These are phyloP conservation scores for Fusarium torreyae DNA, from an alignment of 2,329 filamentous ascomycete species.

Conservation along the genomic window DNA sequence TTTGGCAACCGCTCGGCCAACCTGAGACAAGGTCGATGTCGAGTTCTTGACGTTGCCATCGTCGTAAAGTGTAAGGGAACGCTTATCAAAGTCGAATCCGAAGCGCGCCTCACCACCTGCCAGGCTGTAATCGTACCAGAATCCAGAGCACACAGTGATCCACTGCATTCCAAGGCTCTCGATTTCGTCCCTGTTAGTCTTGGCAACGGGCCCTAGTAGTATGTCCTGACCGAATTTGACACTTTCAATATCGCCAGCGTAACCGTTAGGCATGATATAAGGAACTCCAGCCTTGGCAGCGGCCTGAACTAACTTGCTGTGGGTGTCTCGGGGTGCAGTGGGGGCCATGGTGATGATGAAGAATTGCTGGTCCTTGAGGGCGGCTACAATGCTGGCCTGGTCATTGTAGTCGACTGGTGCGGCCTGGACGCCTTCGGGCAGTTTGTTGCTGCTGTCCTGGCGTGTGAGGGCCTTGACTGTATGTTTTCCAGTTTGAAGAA, in stretches of 20 bases:
- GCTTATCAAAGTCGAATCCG: conserved; percentile 64
- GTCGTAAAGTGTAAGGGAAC: conserved; percentile 64
- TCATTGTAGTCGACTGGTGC: conserved; percentile 62
- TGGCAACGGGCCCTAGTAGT: conserved; percentile 39
- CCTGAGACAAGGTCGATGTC: conserved; percentile 67
- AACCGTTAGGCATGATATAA: conserved; percentile 68
- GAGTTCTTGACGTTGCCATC: conserved; percentile 57
- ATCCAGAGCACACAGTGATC: conserved; percentile 67
- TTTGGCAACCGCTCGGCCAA: conserved; percentile 65
- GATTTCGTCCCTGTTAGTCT: conserved; percentile 55
- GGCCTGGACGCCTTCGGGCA: conserved; percentile 61
- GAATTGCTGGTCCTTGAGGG: conserved; percentile 68
- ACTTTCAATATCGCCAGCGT: conserved; percentile 52
- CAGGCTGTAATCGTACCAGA: conserved; percentile 69
- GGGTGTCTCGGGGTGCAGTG: conserved; percentile 58
- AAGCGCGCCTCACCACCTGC: conserved; percentile 56
- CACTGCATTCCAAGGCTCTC: conserved; percentile 59
- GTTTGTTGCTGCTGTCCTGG: conserved; percentile 56
- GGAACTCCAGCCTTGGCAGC: conserved; percentile 66
- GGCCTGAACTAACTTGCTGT: conserved; percentile 63
- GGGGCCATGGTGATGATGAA: conserved; percentile 66
- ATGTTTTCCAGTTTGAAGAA: conserved; percentile 67
- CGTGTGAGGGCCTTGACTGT: conserved; percentile 68
- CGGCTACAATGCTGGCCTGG: conserved; percentile 59
- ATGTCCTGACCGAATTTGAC: conserved; percentile 51